A percentile compares a stretch with the other conserved stretches of the same genome.
phyloP scores from a whole-genome alignment of 2,329 filamentous ascomycete species.

The Pseudogymnoascus pannorum region DNA sequence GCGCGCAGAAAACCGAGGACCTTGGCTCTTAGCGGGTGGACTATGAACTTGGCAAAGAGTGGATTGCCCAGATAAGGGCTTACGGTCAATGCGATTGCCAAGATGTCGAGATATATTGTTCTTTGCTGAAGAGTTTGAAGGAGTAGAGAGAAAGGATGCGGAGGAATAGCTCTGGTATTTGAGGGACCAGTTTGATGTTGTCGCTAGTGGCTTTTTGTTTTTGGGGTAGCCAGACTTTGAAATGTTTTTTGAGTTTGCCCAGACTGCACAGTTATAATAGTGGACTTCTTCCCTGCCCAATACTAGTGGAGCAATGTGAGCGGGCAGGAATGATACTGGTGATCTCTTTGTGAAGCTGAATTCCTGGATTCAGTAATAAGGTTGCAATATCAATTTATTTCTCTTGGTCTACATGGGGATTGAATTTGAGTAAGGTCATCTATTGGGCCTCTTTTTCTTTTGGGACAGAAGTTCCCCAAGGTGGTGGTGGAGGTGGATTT shows the following conservation, averaged over 20 bases:
- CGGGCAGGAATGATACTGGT: not conserved
- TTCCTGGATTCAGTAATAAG: not conserved
- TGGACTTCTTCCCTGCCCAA: not conserved
- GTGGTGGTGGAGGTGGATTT: not conserved
- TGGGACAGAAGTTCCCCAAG: not conserved
- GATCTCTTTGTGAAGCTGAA: not conserved
- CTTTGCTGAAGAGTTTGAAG: not conserved
- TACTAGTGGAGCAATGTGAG: not conserved
- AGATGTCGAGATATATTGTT: not conserved
- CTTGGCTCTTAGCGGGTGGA: constrained; percentile 1
- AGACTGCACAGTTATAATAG: not conserved
- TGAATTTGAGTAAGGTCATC: not conserved
- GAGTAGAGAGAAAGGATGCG: not conserved
- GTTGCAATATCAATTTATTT: not conserved
- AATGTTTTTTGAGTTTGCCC: constrained; percentile 5
- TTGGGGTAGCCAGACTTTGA: not conserved
- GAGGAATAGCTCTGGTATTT: constrained; percentile 6
- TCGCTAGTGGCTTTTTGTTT: not conserved
- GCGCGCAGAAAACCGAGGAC: not conserved
- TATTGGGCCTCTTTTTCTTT: not conserved
- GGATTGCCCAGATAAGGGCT: not conserved
- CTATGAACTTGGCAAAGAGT: constrained; percentile 8
- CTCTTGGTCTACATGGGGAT: not conserved
- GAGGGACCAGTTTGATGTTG: not conserved
- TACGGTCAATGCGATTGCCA: not conserved